Conservation (phyloP, 345 rosid species). For the Viola odorata region DNA sequence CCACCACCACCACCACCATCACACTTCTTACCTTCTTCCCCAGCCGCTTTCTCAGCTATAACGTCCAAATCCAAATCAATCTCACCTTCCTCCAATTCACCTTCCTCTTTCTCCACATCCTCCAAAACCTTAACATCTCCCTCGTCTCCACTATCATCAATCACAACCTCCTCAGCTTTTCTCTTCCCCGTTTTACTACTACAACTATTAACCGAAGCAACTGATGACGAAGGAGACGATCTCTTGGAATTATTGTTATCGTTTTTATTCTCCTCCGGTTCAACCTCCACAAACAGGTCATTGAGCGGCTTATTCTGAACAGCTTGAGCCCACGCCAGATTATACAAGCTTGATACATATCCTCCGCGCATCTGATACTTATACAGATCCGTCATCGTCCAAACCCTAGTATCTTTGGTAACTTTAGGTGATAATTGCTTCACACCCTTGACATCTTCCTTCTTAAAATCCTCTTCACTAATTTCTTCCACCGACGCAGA, state of each 20-base stretch:
- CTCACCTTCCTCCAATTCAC: constrained; percentile 97
- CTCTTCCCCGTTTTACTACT: not conserved
- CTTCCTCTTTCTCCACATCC: constrained; percentile 67
- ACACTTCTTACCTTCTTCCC: constrained; percentile 8
- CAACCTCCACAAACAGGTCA: constrained; percentile 52
- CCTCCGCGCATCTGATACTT: constrained; percentile 53
- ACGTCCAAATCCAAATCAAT: constrained; percentile 65
- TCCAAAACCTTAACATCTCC: constrained; percentile 17
- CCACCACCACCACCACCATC: not conserved
- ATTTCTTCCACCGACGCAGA: constrained; percentile 64
- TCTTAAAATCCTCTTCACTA: constrained; percentile 52
- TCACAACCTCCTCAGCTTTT: constrained; percentile 38
- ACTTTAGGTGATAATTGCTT: constrained; percentile 19
- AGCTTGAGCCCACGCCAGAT: constrained; percentile 96
- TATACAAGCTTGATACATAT: constrained; percentile 52
- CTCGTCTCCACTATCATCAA: constrained; percentile 59
- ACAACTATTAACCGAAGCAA: constrained; percentile 31
- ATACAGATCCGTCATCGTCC: constrained; percentile 76
- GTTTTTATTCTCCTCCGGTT: constrained; percentile 25
- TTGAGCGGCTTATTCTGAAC: constrained; percentile 80
- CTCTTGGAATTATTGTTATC: constrained; percentile 20
- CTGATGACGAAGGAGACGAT: constrained; percentile 26
- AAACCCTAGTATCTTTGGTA: constrained; percentile 31
- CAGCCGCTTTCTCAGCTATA: constrained; percentile 14
- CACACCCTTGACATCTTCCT: constrained; percentile 21